These are phyloP conservation scores for Fusarium praegraminearum DNA, from an alignment of 2,329 filamentous ascomycete species.

Conservation along the genomic window DNA sequence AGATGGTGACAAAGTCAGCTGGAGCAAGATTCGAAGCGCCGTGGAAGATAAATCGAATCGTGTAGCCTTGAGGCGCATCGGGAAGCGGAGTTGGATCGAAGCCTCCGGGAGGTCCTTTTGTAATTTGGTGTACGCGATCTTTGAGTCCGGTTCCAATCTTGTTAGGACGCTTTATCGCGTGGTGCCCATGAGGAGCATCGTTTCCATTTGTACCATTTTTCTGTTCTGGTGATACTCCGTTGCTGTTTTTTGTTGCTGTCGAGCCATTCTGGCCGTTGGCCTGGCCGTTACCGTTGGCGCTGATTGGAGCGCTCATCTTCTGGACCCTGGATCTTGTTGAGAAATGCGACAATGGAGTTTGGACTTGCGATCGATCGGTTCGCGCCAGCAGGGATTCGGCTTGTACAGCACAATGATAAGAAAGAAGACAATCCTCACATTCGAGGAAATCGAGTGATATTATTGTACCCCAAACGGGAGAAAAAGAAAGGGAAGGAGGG, in stretches of 20 bases:
- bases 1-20: conserved; percentile 80
- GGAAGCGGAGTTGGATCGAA: conserved; percentile 85
- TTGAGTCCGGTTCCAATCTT: conserved; percentile 42
- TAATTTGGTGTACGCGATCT: conserved; percentile 43
- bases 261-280: conserved; percentile 26
- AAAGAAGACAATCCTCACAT: conserved; percentile 2
- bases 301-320: conserved; percentile 36
- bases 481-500: conserved; percentile 17
- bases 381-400: conserved; percentile 17
- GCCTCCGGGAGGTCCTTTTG: conserved; percentile 73
- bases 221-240: conserved; percentile 15
- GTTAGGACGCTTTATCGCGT: conserved; percentile 15
- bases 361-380: conserved; percentile 12
- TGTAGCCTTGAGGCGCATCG: conserved; percentile 80
- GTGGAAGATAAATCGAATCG: conserved; percentile 86
- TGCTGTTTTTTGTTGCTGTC: conserved; percentile 10
- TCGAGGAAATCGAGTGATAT: neutral
- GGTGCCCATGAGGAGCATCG: conserved; percentile 24
- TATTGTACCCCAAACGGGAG: conserved; percentile 8
- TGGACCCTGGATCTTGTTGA: conserved; percentile 12
- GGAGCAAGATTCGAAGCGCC: conserved; percentile 83
- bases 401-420: neutral
- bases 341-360: conserved; percentile 10
- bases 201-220: conserved; percentile 14
- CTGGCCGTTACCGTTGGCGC: conserved; percentile 19